Conservation (phyloP, 768 basidiomycete genomes). For the Pulveroboletus sp. region DNA sequence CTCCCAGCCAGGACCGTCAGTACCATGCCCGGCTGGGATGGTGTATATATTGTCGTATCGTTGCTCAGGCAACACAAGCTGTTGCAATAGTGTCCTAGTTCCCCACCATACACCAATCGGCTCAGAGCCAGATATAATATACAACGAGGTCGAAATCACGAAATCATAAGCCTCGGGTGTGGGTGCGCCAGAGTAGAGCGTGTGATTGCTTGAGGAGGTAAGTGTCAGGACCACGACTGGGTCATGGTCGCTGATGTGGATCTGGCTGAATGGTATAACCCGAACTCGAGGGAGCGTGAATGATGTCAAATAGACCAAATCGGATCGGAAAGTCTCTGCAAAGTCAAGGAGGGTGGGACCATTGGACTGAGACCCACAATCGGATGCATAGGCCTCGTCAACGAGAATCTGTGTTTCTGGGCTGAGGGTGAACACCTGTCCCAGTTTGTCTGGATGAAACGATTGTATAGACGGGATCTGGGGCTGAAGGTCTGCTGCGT, state of each 20-base stretch:
- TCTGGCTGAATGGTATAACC: conserved; percentile 10
- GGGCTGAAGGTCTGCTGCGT: conserved; percentile 13
- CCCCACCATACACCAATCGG: conserved; percentile 42
- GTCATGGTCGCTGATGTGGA: not conserved
- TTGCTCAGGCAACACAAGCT: conserved; percentile 26
- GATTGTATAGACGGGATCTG: conserved; percentile 38
- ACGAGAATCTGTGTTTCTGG: conserved; percentile 33
- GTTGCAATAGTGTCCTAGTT: conserved; percentile 40
- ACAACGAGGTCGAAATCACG: conserved; percentile 24
- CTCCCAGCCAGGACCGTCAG: conserved; percentile 42
- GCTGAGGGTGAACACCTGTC: conserved; percentile 27
- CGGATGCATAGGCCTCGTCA: conserved; percentile 25
- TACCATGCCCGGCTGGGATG: conserved; percentile 32
- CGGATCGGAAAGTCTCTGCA: conserved; percentile 35
- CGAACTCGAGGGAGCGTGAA: conserved; percentile 24
- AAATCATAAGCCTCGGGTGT: conserved; percentile 40
- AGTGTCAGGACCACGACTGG: conserved; percentile 33
- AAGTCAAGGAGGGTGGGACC: conserved; percentile 33
- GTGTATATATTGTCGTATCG: conserved; percentile 5
- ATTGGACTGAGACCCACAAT: conserved; percentile 6
- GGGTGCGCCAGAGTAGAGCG: conserved; percentile 33
- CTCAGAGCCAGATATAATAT: conserved; percentile 32
- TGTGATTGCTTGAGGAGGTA: conserved; percentile 21
- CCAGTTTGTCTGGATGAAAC: conserved; percentile 22
- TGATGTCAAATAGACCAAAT: conserved; percentile 31